phyloP scores from a whole-genome alignment of 2,329 filamentous ascomycete genomes.

The Monilinia fructigena region DNA sequence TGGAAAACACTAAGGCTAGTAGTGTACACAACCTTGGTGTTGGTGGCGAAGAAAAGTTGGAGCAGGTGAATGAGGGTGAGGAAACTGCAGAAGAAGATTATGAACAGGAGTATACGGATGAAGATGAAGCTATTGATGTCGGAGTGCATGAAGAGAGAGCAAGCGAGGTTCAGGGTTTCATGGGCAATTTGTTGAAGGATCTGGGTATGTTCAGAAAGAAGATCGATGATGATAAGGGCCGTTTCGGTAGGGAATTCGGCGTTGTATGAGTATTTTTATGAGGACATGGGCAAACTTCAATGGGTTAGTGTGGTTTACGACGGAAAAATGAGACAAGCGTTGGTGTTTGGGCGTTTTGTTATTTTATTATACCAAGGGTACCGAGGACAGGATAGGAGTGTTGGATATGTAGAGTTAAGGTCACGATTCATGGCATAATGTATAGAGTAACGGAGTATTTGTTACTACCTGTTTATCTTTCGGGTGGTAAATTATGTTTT shows the following conservation, averaged over 20 bases:
- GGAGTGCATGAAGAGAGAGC: constrained; percentile 53
- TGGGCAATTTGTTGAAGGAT: constrained; percentile 80
- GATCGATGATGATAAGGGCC: constrained; percentile 74
- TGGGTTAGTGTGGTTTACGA: background rate
- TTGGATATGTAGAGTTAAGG: constrained; percentile 7
- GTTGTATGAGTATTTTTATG: constrained; percentile 5
- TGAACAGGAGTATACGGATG: constrained; percentile 49
- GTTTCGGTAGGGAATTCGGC: constrained; percentile 49
- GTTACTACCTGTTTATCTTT: background rate
- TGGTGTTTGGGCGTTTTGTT: constrained; percentile 18
- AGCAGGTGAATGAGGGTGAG: constrained; percentile 35
- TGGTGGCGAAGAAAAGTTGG: constrained; percentile 29
- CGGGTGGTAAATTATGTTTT: background rate
- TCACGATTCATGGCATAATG: background rate
- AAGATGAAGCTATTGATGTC: constrained; percentile 57
- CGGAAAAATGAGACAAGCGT: background rate
- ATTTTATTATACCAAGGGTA: constrained; percentile 22
- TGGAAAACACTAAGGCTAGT: constrained; percentile 43
- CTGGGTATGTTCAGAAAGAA: constrained; percentile 79
- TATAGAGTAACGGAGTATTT: background rate
- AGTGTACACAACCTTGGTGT: constrained; percentile 27
- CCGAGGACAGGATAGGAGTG: background rate
- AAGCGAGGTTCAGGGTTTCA: constrained; percentile 75
- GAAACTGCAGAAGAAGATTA: constrained; percentile 19
- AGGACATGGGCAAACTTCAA: background rate